Evolutionary conservation across 352 stramenopile genomes (phyloP), one percentile per base, ranked within the genome.

Genomic region (Phytophthora parvispora): DNA sequence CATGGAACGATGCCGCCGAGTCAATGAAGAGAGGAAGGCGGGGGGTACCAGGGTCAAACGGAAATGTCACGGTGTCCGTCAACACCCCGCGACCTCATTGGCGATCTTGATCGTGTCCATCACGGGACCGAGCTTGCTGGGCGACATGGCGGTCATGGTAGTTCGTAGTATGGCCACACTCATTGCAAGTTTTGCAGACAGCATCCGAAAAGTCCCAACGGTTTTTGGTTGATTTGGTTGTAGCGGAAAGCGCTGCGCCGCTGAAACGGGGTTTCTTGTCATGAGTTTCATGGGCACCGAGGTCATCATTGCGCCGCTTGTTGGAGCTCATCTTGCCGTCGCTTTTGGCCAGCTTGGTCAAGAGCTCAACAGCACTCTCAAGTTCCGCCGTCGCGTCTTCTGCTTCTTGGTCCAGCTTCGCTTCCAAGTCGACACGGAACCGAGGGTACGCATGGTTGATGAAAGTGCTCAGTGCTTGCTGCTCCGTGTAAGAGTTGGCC

Each of bases 391-490:
- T 40, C 3, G 52, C 52, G 20, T 52, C 45, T 8, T 60, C 28
- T 0, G 59, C 34, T 3, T 66, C 48, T 10, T 47, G 15, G 24
- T 59, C 59, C 6, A 66, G n/a, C 20, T 54, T 27, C 3, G 59
- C 48, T 3, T 50, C 20, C 18, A 64, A 9, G 2, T n/a, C 29
- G 15, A 55, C 38, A 2, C 49, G 49, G 22, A 38, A 60, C 1
- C 10, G 29, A 3, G 60, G 60, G 20, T 67, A 55, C 0, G 49
- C 60, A 10, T 38, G 31, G 13, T 67, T 67, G 38, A 67, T 56
- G 50, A 67, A 67, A 0, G 50, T 67, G 12, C 42, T 61, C 28
- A 60, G 25, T 0, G 28, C 60, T 20, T 67, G 60, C 24, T 67
- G 50, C 4, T 55, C 32, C 7, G 32, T 40, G 32, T 40, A 40